Conservation (phyloP, 1,284 basidiomycete genomes). For the Ceratobasidium papillatum region DNA sequence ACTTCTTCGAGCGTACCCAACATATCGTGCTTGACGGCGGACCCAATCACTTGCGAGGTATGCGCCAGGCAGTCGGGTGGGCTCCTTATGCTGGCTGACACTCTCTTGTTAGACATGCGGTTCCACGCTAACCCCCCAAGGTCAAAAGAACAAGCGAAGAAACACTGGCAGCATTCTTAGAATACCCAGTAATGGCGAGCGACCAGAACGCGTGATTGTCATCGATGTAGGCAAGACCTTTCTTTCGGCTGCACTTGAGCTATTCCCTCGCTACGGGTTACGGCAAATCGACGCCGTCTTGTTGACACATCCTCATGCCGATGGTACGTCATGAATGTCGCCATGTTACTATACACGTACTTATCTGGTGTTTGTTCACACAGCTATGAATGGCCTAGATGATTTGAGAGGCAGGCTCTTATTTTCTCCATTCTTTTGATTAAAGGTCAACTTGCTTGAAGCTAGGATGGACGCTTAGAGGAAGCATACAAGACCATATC, state of each 20-base stretch:
- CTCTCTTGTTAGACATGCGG: slow-evolving; percentile 60
- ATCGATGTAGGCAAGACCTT: slow-evolving; percentile 86
- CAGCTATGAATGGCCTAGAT: slow-evolving; percentile 84
- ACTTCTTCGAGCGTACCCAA: slow-evolving; percentile 60
- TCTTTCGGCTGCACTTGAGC: slow-evolving; percentile 64
- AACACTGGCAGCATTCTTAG: slow-evolving; percentile 77
- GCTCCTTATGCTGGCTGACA: not conserved
- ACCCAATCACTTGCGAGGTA: slow-evolving; percentile 33
- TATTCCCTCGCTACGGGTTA: slow-evolving; percentile 72
- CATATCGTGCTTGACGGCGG: slow-evolving; percentile 18
- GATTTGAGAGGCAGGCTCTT: slow-evolving; percentile 71
- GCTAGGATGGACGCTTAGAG: slow-evolving; percentile 75
- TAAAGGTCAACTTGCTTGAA: not conserved
- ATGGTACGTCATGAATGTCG: slow-evolving; percentile 59
- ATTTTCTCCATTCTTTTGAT: not conserved
- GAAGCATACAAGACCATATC: slow-evolving; percentile 72
- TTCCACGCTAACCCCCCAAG: slow-evolving; percentile 69
- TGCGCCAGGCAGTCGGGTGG: not conserved
- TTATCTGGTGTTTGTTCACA: slow-evolving; percentile 43
- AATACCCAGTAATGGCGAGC: slow-evolving; percentile 57
- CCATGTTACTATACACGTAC: not conserved
- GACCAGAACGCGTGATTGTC: slow-evolving; percentile 59
- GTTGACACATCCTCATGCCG: slow-evolving; percentile 81
- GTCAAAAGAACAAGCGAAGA: slow-evolving; percentile 76
- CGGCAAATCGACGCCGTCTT: slow-evolving; percentile 79